Conservation (phyloP, 345 rosid species). For the Passiflora organensis region DNA sequence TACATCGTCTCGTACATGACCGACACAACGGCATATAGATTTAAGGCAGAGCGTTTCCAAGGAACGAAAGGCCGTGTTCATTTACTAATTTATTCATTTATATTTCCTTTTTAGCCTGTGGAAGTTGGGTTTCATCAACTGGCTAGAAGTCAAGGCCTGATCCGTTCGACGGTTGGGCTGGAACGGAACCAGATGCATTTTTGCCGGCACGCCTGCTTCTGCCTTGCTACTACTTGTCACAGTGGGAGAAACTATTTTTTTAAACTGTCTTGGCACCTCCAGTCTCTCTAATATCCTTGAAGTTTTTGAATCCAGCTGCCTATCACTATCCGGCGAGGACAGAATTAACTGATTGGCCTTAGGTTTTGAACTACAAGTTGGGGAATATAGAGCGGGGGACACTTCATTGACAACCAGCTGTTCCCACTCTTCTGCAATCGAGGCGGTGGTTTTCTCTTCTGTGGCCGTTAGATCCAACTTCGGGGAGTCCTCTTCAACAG, state of each 20-base stretch:
- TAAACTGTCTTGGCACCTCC: slow-evolving; percentile 63
- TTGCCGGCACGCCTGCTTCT: slow-evolving; percentile 28
- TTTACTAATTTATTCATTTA: too few relatives aligned
- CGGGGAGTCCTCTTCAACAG: slow-evolving; percentile 26
- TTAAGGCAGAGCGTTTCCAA: too few relatives aligned
- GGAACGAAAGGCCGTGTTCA: too few relatives aligned
- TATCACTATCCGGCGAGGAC: slow-evolving; percentile 40
- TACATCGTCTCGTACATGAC: too few relatives aligned
- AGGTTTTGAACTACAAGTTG: slow-evolving; percentile 37
- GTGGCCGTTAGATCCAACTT: slow-evolving; percentile 17
- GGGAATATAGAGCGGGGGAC: slow-evolving; percentile 38
- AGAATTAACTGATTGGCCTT: slow-evolving; percentile 26
- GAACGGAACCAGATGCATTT: slow-evolving; percentile 55
- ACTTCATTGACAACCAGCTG: slow-evolving; percentile 59
- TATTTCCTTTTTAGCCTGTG: slow-evolving; percentile 61
- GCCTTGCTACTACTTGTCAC: slow-evolving; percentile 20
- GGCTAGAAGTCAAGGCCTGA: slow-evolving; percentile 43
- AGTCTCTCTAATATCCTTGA: slow-evolving; percentile 80
- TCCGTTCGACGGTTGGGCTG: slow-evolving; percentile 35
- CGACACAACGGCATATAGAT: too few relatives aligned
- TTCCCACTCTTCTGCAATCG: slow-evolving; percentile 83
- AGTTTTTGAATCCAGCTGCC: slow-evolving; percentile 52
- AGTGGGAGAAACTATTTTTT: slow-evolving; percentile 46
- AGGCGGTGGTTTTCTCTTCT: slow-evolving; percentile 35
- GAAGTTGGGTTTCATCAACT: slow-evolving; percentile 69